phyloP scores from a whole-genome alignment of 768 basidiomycete genomes.

The Mycena maculata region DNA sequence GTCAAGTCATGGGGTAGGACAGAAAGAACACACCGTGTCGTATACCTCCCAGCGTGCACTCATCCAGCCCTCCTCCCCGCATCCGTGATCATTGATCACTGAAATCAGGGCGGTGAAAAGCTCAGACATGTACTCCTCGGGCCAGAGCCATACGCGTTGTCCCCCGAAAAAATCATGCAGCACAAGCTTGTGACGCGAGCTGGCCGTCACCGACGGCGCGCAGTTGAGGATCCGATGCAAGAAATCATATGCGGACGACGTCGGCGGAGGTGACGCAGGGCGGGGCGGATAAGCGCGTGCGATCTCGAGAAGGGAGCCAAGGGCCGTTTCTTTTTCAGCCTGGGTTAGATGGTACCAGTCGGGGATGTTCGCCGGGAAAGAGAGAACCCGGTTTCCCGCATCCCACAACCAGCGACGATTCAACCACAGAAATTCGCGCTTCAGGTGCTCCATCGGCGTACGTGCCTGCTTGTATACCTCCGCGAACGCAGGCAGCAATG shows the following conservation, averaged over 20 bases:
- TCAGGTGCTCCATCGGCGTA: not conserved
- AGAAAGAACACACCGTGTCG: slow-evolving; percentile 25
- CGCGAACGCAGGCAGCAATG: not conserved
- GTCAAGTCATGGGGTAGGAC: not conserved
- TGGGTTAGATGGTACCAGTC: not conserved
- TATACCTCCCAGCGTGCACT: slow-evolving; percentile 35
- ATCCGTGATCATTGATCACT: slow-evolving; percentile 20
- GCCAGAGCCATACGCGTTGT: not conserved
- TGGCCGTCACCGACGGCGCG: not conserved
- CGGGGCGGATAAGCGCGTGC: slow-evolving; percentile 3
- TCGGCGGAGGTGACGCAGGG: not conserved
- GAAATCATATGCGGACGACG: not conserved
- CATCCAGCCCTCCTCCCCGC: slow-evolving; percentile 29
- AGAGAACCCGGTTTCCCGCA: not conserved
- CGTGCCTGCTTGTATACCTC: not conserved
- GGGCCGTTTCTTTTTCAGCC: not conserved
- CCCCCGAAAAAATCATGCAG: not conserved
- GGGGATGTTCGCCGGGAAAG: slow-evolving; percentile 11
- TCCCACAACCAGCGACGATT: slow-evolving; percentile 14
- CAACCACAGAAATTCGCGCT: not conserved
- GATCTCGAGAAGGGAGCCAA: not conserved
- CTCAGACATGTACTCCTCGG: not conserved
- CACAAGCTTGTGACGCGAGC: not conserved
- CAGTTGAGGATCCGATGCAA: not conserved
- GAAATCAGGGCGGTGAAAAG: slow-evolving; percentile 11